Evolutionary conservation across 805 yeast genomes (phyloP).

Genomic region (Jamesozyma hellenica): DNA sequence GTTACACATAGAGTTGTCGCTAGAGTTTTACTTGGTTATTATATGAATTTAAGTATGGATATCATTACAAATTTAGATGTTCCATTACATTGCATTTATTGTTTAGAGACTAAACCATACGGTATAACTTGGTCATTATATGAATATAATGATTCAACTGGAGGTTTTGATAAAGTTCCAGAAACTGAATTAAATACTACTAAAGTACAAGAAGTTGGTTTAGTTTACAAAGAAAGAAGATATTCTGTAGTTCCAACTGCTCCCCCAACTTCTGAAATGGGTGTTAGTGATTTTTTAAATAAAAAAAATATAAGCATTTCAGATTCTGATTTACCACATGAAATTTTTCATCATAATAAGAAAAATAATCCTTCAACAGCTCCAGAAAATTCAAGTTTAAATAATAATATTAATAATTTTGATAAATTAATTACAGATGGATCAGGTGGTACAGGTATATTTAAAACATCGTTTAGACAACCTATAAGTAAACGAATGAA

Average conservation of each 20-base stretch:
- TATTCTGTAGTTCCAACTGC: constrained; percentile 73
- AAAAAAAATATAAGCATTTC: constrained; percentile 10
- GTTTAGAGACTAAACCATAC: constrained; percentile 86
- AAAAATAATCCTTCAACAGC: background rate
- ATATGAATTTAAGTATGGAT: constrained; percentile 69
- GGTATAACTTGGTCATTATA: constrained; percentile 90
- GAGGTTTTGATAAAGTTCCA: constrained; percentile 65
- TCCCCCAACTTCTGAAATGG: constrained; percentile 32
- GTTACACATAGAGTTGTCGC: constrained; percentile 88
- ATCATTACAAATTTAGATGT: constrained; percentile 84
- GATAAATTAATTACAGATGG: background rate
- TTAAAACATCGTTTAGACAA: background rate
- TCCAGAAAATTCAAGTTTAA: background rate
- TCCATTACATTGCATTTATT: constrained; percentile 83
- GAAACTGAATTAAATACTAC: constrained; percentile 34
- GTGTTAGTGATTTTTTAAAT: constrained; percentile 11
- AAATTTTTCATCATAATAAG: background rate
- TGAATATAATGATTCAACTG: constrained; percentile 69
- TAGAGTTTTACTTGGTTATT: constrained; percentile 78
- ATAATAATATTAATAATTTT: background rate
- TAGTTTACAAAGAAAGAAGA: constrained; percentile 57
- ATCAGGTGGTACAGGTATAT: background rate
- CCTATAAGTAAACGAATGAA: background rate
- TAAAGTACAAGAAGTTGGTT: constrained; percentile 59
- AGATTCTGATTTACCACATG: constrained; percentile 3